A percentile compares a stretch with the other conserved stretches of the same genome.
phyloP scores from a whole-genome alignment of 495 filamentous ascomycete genomes.

The Jackrogersella minutella region DNA sequence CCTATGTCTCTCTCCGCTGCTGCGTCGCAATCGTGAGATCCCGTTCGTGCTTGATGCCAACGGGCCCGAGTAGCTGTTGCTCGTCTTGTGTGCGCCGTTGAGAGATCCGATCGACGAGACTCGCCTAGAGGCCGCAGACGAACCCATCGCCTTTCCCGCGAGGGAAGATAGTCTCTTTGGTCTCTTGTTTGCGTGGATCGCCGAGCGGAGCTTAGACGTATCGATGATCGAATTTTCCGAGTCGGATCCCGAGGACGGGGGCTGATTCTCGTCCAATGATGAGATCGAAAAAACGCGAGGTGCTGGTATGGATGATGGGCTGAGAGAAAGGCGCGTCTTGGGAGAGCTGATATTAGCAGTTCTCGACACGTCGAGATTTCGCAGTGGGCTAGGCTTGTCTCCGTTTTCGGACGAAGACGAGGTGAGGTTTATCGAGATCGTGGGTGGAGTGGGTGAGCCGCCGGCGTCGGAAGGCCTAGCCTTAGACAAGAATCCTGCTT shows the following conservation, averaged over 20 bases:
- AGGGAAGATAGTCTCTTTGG: conserved; percentile 50
- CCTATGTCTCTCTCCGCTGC: conserved; percentile 51
- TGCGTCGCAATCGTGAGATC: conserved; percentile 53
- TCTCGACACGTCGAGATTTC: conserved; percentile 51
- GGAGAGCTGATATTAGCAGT: conserved; percentile 53
- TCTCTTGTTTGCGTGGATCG: conserved; percentile 55
- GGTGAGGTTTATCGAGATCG: conserved; percentile 67
- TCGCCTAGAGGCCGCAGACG: conserved; percentile 43
- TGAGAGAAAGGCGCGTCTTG: conserved; percentile 33
- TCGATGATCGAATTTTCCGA: conserved; percentile 56
- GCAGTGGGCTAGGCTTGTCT: conserved; percentile 65
- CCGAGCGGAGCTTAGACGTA: conserved; percentile 54
- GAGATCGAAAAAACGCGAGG: conserved; percentile 25
- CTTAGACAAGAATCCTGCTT: conserved; percentile 89
- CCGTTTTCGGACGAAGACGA: conserved; percentile 72
- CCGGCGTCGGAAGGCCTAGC: conserved; percentile 48
- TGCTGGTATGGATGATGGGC: conserved; percentile 38
- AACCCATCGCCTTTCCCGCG: conserved; percentile 34
- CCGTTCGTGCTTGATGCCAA: conserved; percentile 54
- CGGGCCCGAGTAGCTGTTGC: conserved; percentile 44
- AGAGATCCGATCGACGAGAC: conserved; percentile 47
- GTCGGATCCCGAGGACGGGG: conserved; percentile 55
- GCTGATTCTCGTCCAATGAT: conserved; percentile 52
- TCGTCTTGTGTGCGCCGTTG: conserved; percentile 38
- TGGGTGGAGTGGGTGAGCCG: conserved; percentile 72